Percentiles rank a stretch among this genome's conserved stretches.
Conservation (phyloP, 352 stramenopile genomes). For the Globisporangium mamillatum region DNA sequence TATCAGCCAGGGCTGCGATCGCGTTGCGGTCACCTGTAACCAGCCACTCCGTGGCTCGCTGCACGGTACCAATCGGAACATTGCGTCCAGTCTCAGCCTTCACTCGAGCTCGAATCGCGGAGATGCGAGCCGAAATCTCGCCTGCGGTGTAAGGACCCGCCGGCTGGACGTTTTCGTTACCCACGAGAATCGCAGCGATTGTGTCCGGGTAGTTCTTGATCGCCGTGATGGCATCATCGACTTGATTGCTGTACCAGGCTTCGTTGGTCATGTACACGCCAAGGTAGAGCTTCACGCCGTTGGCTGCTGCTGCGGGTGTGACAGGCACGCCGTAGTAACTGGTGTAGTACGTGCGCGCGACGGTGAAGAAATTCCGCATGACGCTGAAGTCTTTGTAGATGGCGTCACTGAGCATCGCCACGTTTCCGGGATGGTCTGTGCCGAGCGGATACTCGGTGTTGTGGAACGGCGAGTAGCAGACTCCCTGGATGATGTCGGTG, state of each 20-base stretch:
- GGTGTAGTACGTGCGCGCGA: conserved; percentile 80
- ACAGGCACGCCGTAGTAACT: conserved; percentile 56
- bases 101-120: conserved; percentile 28
- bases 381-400: conserved; percentile 69
- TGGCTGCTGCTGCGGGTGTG: conserved; percentile 32
- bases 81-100: conserved; percentile 26
- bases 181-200: conserved; percentile 57
- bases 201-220: conserved; percentile 52
- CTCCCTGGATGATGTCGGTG: conserved; percentile 29
- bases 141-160: conserved; percentile 37
- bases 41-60: conserved; percentile 66
- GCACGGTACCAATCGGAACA: conserved; percentile 67
- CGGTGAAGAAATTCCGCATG: conserved; percentile 57
- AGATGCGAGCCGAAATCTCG: conserved; percentile 38
- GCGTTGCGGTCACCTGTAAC: conserved; percentile 19
- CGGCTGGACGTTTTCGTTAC: conserved; percentile 71
- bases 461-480: conserved; percentile 81
- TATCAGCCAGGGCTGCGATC: conserved; percentile 47
- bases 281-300: conserved; percentile 60
- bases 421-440: conserved; percentile 20
- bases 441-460: conserved; percentile 64
- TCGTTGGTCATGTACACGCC: conserved; percentile 77
- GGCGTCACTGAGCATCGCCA: conserved; percentile 34
- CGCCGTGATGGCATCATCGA: conserved; percentile 40
- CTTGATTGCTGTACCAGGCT: conserved; percentile 53